Conservation (phyloP, 2,329 filamentous ascomycete genomes). For the Catunica adiposa region DNA sequence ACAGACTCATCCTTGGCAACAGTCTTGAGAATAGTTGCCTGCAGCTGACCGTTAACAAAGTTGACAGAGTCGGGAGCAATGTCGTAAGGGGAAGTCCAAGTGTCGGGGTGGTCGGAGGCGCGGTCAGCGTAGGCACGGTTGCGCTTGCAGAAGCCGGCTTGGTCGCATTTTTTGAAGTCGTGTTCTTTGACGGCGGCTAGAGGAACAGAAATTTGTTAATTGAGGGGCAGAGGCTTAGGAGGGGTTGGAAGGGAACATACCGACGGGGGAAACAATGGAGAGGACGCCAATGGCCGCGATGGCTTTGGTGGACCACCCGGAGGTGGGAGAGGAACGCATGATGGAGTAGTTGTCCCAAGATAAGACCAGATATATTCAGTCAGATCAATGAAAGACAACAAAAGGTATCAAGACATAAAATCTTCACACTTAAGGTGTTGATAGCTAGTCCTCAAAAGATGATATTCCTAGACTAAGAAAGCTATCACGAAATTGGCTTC, state of each 20-base stretch:
- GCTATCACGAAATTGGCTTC: no score
- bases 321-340: conserved; percentile 11
- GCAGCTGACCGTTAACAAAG: conserved; percentile 65
- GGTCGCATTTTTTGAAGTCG: conserved; percentile 91
- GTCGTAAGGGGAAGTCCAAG: conserved; percentile 68
- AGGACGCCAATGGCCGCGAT: conserved; percentile 9
- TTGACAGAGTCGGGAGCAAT: conserved; percentile 55
- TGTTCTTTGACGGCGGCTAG: conserved; percentile 79
- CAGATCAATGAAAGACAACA: no score
- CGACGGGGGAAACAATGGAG: conserved; percentile 11
- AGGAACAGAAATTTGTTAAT: not conserved
- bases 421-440: no score
- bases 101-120: conserved; percentile 44
- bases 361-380: no score
- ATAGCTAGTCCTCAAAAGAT: no score
- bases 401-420: not conserved
- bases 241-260: conserved; percentile 5
- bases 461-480: no score
- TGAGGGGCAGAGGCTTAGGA: not conserved
- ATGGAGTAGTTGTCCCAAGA: not conserved
- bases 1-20: conserved; percentile 50
- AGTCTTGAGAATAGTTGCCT: conserved; percentile 68
- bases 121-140: conserved; percentile 81
- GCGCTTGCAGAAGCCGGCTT: conserved; percentile 93
- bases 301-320: conserved; percentile 11